Conservation (phyloP, 192 early-diverging fungal species). For the Coemansia sp. region DNA sequence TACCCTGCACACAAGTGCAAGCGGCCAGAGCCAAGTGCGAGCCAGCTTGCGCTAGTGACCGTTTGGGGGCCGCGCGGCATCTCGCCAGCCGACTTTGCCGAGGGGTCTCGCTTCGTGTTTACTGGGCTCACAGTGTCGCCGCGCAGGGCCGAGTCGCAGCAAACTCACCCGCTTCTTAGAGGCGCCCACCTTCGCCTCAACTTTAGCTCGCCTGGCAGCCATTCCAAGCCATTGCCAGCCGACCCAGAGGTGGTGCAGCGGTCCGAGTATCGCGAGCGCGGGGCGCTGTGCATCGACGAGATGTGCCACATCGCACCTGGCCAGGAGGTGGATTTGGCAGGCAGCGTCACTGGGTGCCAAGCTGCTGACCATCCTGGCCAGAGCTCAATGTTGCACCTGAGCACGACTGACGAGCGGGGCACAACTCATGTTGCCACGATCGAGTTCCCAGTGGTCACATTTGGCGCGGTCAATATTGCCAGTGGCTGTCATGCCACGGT, state of each 20-base stretch:
- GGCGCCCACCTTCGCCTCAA: conserved; percentile 20
- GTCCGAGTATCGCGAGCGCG: conserved; percentile 27
- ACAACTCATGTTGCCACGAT: conserved; percentile 10
- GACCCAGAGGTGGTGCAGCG: conserved; percentile 17
- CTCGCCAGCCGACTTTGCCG: conserved; percentile 21
- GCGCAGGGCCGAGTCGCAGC: conserved; percentile 1
- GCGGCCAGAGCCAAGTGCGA: neutral
- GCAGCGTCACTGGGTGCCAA: conserved; percentile 6
- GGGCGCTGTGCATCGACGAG: conserved; percentile 31
- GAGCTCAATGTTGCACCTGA: conserved; percentile 23
- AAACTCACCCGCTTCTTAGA: neutral
- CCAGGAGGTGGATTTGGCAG: conserved; percentile 41
- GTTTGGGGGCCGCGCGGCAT: conserved; percentile 39
- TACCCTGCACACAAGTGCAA: conserved; percentile 36
- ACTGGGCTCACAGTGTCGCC: conserved; percentile 26
- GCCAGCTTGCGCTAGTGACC: conserved; percentile 26
- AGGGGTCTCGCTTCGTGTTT: conserved; percentile 37
- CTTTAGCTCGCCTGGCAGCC: conserved; percentile 12
- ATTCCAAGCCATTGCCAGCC: conserved; percentile 13
- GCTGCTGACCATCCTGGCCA: neutral
- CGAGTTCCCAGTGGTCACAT: conserved; percentile 17
- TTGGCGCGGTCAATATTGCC: conserved; percentile 17
- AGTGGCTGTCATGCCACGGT: conserved; percentile 24
- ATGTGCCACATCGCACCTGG: conserved; percentile 16
- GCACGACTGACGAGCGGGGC: conserved; percentile 16